Evolutionary conservation across 352 stramenopile species (phyloP).

Genomic region (Globisporangium lucens): DNA sequence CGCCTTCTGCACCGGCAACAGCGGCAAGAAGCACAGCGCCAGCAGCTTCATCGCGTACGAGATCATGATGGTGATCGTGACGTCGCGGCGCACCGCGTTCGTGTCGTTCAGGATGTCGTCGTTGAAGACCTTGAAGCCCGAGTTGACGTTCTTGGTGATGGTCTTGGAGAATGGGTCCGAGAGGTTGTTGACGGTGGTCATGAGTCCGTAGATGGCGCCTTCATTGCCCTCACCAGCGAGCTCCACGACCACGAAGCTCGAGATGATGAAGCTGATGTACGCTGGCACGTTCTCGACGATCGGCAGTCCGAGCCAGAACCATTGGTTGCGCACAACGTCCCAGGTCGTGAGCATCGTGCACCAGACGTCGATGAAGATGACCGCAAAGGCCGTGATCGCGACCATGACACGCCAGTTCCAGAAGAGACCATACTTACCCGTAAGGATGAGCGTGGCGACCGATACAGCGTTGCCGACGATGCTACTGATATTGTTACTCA

Average conservation of each 20-base stretch:
- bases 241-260: slow-evolving; percentile 27
- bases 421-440: slow-evolving; percentile 23
- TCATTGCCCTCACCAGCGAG: slow-evolving; percentile 28
- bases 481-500: slow-evolving; percentile 14
- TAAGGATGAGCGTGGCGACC: slow-evolving; percentile 14
- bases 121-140: slow-evolving; percentile 20
- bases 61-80: slow-evolving; percentile 29
- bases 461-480: slow-evolving; percentile 15
- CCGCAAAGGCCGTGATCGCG: slow-evolving; percentile 10
- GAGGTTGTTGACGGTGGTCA: slow-evolving; percentile 31
- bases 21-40: slow-evolving; percentile 16
- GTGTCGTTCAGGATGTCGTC: slow-evolving; percentile 19
- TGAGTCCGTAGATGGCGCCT: slow-evolving; percentile 28
- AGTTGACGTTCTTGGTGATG: slow-evolving; percentile 23
- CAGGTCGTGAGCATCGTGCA: slow-evolving; percentile 25
- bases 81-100: slow-evolving; percentile 18
- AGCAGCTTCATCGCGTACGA: slow-evolving; percentile 24
- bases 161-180: slow-evolving; percentile 19
- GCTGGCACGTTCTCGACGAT: slow-evolving; percentile 22
- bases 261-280: slow-evolving; percentile 27
- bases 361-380: slow-evolving; percentile 18
- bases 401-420: slow-evolving; percentile 28
- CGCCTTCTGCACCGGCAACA: slow-evolving; percentile 27
- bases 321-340: slow-evolving; percentile 25
- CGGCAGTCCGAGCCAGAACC: slow-evolving; percentile 26